These are phyloP conservation scores for Gryganskiella cystojenkinii DNA, from an alignment of 192 early-diverging fungal genomes.

Conservation along the genomic window DNA sequence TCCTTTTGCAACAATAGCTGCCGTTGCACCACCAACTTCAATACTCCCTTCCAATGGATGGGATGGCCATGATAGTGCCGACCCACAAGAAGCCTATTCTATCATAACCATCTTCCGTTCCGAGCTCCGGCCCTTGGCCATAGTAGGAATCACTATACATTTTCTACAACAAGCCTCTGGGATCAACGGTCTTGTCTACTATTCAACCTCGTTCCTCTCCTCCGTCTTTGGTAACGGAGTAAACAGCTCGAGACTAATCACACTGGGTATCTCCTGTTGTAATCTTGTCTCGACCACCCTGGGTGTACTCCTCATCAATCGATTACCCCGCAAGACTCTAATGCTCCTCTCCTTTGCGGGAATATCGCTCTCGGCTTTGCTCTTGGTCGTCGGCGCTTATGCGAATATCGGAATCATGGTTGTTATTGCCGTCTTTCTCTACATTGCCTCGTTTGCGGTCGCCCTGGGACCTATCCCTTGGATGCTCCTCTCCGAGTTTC, in stretches of 20 bases:
- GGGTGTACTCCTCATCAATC: conserved; percentile 70
- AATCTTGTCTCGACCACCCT: conserved; percentile 67
- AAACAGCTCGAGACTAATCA: conserved; percentile 66
- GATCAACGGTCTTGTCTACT: conserved; percentile 88
- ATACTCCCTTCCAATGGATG: not conserved
- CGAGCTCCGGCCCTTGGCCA: conserved; percentile 66
- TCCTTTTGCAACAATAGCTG: no score
- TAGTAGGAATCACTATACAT: conserved; percentile 73
- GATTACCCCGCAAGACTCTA: conserved; percentile 69
- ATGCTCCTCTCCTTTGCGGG: conserved; percentile 70
- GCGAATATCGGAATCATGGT: conserved; percentile 60
- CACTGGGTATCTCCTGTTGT: conserved; percentile 64
- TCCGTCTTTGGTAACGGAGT: conserved; percentile 76
- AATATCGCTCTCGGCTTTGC: conserved; percentile 67
- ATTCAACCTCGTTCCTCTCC: conserved; percentile 59
- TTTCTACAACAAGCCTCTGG: conserved; percentile 85
- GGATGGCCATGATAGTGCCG: not conserved
- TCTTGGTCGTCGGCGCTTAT: conserved; percentile 69
- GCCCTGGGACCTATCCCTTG: conserved; percentile 86
- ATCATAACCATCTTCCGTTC: conserved; percentile 24
- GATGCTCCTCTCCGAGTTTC: conserved; percentile 80
- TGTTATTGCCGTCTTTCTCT: conserved; percentile 75
- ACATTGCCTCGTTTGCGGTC: conserved; percentile 80
- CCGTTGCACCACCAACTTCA: not conserved
- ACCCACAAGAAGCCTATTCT: not conserved